Evolutionary conservation across 208 protist genomes (phyloP).

Genomic region (Trypanosoma conorhini): DNA sequence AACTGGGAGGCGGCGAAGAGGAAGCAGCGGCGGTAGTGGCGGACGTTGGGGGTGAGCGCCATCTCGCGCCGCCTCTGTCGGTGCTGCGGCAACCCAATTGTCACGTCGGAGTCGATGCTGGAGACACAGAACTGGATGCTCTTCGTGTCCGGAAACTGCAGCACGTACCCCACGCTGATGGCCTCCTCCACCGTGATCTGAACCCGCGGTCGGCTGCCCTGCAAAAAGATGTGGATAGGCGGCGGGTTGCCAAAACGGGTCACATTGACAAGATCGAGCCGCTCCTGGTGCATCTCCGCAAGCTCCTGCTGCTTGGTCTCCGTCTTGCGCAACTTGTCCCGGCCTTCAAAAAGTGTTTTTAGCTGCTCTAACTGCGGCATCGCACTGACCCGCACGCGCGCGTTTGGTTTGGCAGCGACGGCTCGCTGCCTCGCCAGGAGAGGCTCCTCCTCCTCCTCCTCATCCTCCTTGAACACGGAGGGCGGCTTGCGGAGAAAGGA

Average conservation of each 20-base stretch:
- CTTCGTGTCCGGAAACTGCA: constrained; percentile 73
- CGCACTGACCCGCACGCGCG: neutral
- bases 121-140: constrained; percentile 80
- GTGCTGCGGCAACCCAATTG: constrained; percentile 66
- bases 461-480: neutral
- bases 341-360: constrained; percentile 15
- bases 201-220: constrained; percentile 46
- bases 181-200: constrained; percentile 74
- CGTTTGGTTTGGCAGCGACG: neutral
- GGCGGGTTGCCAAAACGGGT: constrained; percentile 14
- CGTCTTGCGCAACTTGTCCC: constrained; percentile 23
- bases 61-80: constrained; percentile 64
- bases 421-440: constrained; percentile 24
- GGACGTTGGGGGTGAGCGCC: constrained; percentile 74
- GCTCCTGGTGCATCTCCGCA: constrained; percentile 22
- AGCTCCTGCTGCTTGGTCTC: constrained; percentile 25
- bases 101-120: constrained; percentile 78
- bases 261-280: constrained; percentile 13
- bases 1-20: constrained; percentile 72
- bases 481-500: constrained; percentile 14
- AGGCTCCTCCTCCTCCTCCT: constrained; percentile 12
- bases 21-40: constrained; percentile 75
- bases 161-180: constrained; percentile 69
- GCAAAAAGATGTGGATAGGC: constrained; percentile 81
- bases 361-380: constrained; percentile 19